These are phyloP conservation scores for Exophiala xenobiotica DNA, from an alignment of 2,329 filamentous ascomycete genomes.

Conservation along the genomic window DNA sequence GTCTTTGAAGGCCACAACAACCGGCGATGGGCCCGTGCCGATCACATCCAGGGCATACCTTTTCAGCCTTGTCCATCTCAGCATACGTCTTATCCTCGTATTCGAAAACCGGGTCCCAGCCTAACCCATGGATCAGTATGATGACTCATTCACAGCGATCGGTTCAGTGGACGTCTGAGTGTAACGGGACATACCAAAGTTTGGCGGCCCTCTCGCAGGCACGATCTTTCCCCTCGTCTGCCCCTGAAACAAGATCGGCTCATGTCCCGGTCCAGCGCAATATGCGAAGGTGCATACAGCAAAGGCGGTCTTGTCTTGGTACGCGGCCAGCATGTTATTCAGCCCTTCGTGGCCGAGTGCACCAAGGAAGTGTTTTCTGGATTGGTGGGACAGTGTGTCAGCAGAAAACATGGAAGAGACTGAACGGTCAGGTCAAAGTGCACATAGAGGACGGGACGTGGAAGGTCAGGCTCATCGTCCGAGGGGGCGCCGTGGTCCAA, in stretches of 20 bases:
- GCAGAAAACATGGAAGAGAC: neutral
- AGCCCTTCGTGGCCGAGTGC: conserved; percentile 78
- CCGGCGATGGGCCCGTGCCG: no score
- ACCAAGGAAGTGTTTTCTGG: conserved; percentile 90
- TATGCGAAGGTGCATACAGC: conserved; percentile 97
- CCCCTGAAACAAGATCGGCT: conserved; percentile 88
- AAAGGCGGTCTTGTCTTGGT: conserved; percentile 85
- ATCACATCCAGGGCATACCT: conserved; percentile 65
- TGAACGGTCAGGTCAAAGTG: neutral
- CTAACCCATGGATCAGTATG: conserved; percentile 45
- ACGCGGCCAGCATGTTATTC: conserved; percentile 85
- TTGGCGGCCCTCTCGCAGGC: conserved; percentile 71
- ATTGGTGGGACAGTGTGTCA: neutral
- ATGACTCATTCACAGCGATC: neutral
- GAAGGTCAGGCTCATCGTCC: no score
- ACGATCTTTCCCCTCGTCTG: conserved; percentile 86
- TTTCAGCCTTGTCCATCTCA: conserved; percentile 89
- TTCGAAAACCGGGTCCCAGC: conserved; percentile 97
- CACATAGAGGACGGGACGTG: no score
- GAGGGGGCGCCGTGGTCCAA: no score
- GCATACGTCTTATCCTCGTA: conserved; percentile 89
- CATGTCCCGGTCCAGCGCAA: conserved; percentile 76
- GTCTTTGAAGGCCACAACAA: no score
- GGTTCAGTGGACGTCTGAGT: conserved; percentile 37
- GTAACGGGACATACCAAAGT: no score